Percentiles rank a stretch among this genome's conserved stretches.
Conservation (phyloP, 257 asterid species). For the Nicotiana knightiana region DNA sequence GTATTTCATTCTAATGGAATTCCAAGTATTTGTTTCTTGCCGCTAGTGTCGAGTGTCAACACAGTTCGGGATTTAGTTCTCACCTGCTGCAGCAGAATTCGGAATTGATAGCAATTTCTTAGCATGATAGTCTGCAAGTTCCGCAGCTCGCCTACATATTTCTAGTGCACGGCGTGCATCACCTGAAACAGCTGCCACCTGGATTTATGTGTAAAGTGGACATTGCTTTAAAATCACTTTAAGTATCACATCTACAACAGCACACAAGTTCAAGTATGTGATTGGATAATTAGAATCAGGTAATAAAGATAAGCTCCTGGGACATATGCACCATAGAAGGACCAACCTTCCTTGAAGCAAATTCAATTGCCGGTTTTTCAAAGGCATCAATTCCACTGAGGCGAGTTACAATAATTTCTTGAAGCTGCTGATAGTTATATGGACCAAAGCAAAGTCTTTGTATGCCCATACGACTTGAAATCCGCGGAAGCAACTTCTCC, state of each 20-base stretch:
- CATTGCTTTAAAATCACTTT: background rate
- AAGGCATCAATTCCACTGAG: conserved; percentile 78
- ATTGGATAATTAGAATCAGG: background rate
- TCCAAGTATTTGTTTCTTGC: background rate
- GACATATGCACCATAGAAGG: conserved; percentile 5
- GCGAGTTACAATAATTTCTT: conserved; percentile 82
- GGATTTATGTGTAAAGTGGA: conserved; percentile 14
- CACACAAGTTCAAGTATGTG: background rate
- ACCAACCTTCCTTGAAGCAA: conserved; percentile 91
- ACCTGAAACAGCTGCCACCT: conserved; percentile 99
- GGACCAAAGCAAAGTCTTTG: conserved; percentile 99
- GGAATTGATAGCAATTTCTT: conserved; percentile 38
- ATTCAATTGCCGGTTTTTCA: conserved; percentile 83
- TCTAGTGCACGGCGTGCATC: conserved; percentile 98
- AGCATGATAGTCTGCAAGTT: conserved; percentile 69
- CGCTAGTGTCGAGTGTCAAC: background rate
- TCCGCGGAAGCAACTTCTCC: conserved; percentile 91
- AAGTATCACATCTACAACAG: background rate
- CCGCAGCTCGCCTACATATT: conserved; percentile 97
- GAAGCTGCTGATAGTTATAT: conserved; percentile 87
- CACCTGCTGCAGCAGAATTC: conserved; percentile 43
- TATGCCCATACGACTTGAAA: conserved; percentile 98
- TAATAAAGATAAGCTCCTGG: background rate
- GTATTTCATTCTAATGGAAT: background rate
- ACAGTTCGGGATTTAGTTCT: background rate